Evolutionary conservation across 31 red algal genomes (phyloP), one percentile per base, ranked within the genome.

Genomic region (Odonthalia washingtoniensis): DNA sequence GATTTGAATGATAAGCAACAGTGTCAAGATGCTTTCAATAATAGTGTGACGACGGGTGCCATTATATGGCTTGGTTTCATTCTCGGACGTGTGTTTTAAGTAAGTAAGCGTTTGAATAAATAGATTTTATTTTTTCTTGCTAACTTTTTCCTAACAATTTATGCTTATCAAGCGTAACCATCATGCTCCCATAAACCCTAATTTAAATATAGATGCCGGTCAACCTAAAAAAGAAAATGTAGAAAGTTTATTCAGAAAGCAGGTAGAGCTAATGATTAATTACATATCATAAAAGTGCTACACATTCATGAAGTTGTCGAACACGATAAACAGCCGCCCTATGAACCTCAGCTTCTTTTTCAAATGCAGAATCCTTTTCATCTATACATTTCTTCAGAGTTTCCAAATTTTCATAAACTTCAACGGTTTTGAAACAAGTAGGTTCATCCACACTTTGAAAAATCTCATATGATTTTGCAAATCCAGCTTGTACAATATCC

Each of bases 341-440:
- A 21, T 52, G 80, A 16, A 46, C 38, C 57, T 46, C 14, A 3
- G 85, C 28, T 24, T 75, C 81, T 49, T 69, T 17, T 41, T 70
- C 89, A 73, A 94, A 94, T 44, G 68, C 61, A 3, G 32, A n/a
- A 68, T 88, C 85, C 5, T 65, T 21, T 28, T 40, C 67, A 2
- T 53, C 39, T 77, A 89, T 75, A 39, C 88, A 85, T 40, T 78
- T 36, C n/a, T 63, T 16, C 14, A 94, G 61, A 12, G 45, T 2
- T 32, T 87, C 72, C 30, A 88, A 41, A 39, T 72, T 57, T 1
- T 38, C 36, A 37, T 85, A 89, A 0, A 89, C 78, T 46, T 94
- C 91, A 18, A 94, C 45, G 53, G 91, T 89, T 38, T 94, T 94
- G 72, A 94, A 89, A 64, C 77, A 88, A 4, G 91, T 72, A 1